phyloP scores from a whole-genome alignment of 2,329 filamentous ascomycete species.

The Xylariaceae sp. region DNA sequence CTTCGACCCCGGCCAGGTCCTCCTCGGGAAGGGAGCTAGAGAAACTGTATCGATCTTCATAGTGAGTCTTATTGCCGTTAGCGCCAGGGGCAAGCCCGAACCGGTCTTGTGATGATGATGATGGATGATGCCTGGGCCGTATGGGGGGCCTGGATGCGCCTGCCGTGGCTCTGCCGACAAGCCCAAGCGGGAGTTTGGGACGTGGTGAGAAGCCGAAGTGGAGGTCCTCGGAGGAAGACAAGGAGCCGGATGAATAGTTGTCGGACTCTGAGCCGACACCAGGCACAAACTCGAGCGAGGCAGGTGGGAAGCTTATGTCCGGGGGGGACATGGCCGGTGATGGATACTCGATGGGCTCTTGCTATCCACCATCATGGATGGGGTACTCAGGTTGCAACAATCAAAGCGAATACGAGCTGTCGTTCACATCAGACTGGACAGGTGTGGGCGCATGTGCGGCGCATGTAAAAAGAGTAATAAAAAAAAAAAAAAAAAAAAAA shows the following conservation, averaged over 20 bases:
- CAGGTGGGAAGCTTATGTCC: slow-evolving; percentile 12
- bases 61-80: slow-evolving; percentile 5
- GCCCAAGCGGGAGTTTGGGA: slow-evolving; percentile 22
- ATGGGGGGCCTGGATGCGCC: not conserved
- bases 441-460: too few relatives aligned
- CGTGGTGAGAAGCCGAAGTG: slow-evolving; percentile 20
- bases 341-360: slow-evolving; percentile 5
- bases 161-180: too few relatives aligned
- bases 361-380: slow-evolving; percentile 12
- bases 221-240: slow-evolving; percentile 16
- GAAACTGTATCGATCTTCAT: slow-evolving; percentile 2
- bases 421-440: too few relatives aligned
- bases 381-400: too few relatives aligned
- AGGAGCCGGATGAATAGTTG: slow-evolving; percentile 17
- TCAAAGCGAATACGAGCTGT: too few relatives aligned
- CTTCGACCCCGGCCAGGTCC: slow-evolving; percentile 5
- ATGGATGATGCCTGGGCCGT: not conserved
- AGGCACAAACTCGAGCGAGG: slow-evolving; percentile 5
- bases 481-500: too few relatives aligned
- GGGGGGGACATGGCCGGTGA: slow-evolving; percentile 9
- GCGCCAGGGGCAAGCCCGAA: not conserved
- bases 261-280: slow-evolving; percentile 7
- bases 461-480: too few relatives aligned
- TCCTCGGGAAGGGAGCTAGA: slow-evolving; percentile 8
- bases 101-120: not conserved